Percentiles rank a stretch among this genome's conserved stretches.
phyloP scores from a whole-genome alignment of 257 asterid species.

The Avicennia marina region DNA sequence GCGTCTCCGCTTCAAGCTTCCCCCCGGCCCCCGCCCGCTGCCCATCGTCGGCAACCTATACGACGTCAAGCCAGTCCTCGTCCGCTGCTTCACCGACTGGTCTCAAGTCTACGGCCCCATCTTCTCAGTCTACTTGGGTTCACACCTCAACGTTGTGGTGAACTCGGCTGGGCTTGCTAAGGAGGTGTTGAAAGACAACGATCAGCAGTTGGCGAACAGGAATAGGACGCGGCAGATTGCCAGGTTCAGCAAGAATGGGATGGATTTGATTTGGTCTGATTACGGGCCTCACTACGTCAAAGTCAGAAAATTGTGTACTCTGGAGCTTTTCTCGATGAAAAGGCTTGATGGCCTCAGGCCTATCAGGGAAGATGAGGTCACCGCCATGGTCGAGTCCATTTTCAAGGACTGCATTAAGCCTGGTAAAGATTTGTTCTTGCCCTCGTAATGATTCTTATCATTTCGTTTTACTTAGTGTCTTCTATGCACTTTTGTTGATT shows the following conservation, averaged over 20 bases:
- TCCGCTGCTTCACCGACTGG: slow-evolving; percentile 45
- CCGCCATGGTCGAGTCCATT: slow-evolving; percentile 66
- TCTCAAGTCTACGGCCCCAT: slow-evolving; percentile 32
- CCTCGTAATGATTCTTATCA: no score
- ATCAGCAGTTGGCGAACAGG: slow-evolving; percentile 33
- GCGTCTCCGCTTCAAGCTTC: slow-evolving; percentile 16
- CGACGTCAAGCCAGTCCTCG: slow-evolving; percentile 37
- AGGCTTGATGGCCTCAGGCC: slow-evolving; percentile 76
- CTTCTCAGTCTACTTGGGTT: slow-evolving; percentile 30
- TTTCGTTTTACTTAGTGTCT: no score
- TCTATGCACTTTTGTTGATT: neutral
- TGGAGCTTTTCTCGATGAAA: slow-evolving; percentile 69
- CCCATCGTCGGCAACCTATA: slow-evolving; percentile 40
- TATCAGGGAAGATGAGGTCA: slow-evolving; percentile 79
- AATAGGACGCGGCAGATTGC: slow-evolving; percentile 31
- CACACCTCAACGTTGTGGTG: slow-evolving; percentile 33
- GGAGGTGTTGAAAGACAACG: slow-evolving; percentile 43
- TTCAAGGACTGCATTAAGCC: slow-evolving; percentile 51
- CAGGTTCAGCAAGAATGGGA: slow-evolving; percentile 59
- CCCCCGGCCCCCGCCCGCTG: slow-evolving; percentile 40
- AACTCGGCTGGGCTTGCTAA: slow-evolving; percentile 35
- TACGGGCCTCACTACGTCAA: slow-evolving; percentile 84
- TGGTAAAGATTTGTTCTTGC: slow-evolving; percentile 27
- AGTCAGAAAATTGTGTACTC: slow-evolving; percentile 72
- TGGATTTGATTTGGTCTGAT: slow-evolving; percentile 83